phyloP scores from a whole-genome alignment of 108 stramenopile genomes.

The Cyclotella sp. region DNA sequence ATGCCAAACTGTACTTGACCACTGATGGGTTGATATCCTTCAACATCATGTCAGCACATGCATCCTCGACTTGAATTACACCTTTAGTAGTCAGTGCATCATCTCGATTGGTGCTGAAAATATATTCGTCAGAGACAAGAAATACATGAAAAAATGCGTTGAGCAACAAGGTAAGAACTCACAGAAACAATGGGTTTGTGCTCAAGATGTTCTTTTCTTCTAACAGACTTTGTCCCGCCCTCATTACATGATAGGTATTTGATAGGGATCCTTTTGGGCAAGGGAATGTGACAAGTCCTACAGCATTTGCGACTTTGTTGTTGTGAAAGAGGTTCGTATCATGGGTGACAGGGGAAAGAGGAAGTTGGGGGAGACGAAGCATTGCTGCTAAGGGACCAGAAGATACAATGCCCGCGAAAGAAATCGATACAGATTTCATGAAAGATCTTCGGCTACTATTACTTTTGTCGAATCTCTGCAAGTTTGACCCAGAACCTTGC shows the following conservation, averaged over 20 bases:
- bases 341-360: not conserved
- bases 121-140: not conserved
- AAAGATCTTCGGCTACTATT: conserved; percentile 23
- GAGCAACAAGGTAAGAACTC: not conserved
- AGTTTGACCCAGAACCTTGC: not conserved
- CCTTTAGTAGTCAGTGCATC: conserved; percentile 50
- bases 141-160: not conserved
- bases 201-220: conserved; percentile 52
- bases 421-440: conserved; percentile 18
- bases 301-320: conserved; percentile 26
- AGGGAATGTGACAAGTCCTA: conserved; percentile 56
- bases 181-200: conserved; percentile 64
- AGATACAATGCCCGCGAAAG: conserved; percentile 36
- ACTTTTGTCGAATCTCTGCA: too few relatives aligned
- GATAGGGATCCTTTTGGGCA: conserved; percentile 24
- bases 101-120: conserved; percentile 55
- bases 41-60: conserved; percentile 34
- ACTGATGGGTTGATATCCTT: conserved; percentile 53
- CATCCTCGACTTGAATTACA: conserved; percentile 46
- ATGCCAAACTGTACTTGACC: conserved; percentile 52
- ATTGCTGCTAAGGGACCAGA: conserved; percentile 34
- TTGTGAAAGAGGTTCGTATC: not conserved
- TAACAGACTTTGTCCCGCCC: conserved; percentile 51
- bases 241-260: conserved; percentile 64
- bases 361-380: conserved; percentile 1